These are phyloP conservation scores for Chenopodium formosanum DNA, from an alignment of 148 eudicot genomes.

Conservation along the genomic window DNA sequence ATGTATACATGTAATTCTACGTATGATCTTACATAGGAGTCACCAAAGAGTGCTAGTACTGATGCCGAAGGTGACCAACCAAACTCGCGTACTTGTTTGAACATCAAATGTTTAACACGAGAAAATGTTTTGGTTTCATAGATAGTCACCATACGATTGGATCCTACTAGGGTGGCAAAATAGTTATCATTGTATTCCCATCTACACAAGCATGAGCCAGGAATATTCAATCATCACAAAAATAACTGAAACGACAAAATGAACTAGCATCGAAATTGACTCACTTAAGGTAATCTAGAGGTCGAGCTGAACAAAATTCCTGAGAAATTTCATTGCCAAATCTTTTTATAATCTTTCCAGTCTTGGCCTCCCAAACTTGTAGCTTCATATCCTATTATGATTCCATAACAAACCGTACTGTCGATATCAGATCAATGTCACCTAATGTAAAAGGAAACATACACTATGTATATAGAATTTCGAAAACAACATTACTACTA, in stretches of 20 bases:
- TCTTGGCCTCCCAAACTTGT: background rate
- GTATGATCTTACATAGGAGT: background rate
- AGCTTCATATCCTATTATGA: background rate
- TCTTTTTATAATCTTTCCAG: background rate
- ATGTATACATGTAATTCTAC: background rate
- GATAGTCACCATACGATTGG: background rate
- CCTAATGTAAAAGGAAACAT: background rate
- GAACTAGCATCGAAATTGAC: background rate
- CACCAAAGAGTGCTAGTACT: background rate
- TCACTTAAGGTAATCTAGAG: background rate
- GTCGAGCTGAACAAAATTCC: background rate
- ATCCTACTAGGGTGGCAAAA: background rate
- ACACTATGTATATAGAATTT: background rate
- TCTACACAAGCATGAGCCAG: background rate
- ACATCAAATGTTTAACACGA: background rate
- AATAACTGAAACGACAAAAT: background rate
- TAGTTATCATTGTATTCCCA: background rate
- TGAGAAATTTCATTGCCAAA: background rate
- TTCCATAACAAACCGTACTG: background rate
- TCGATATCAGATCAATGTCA: background rate
- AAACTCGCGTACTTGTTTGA: background rate
- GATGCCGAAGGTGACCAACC: background rate
- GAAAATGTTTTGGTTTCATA: constrained; percentile 7
- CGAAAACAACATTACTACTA: background rate
- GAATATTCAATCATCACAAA: background rate